phyloP scores from a whole-genome alignment of 2,329 filamentous ascomycete species.

The Fusarium napiforme region DNA sequence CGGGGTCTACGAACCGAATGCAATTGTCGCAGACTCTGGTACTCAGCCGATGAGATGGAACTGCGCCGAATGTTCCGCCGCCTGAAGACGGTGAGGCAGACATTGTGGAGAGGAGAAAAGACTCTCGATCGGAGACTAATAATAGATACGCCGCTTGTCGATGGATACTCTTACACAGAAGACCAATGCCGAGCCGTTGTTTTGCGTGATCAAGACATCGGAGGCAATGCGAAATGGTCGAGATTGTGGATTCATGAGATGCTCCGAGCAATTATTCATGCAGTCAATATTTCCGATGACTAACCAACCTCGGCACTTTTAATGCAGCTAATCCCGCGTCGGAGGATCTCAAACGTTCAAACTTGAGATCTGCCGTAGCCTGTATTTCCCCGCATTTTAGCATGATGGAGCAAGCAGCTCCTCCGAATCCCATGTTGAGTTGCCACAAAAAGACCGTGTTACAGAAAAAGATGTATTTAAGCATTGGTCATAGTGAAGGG shows the following conservation, averaged over 20 bases:
- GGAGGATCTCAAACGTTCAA: background rate
- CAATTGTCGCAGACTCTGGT: background rate
- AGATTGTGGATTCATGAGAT: background rate
- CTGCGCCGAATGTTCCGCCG: background rate
- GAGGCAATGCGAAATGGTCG: background rate
- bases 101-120: background rate
- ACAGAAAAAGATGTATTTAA: background rate
- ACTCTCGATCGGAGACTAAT: background rate
- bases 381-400: background rate
- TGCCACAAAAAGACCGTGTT: rapidly evolving
- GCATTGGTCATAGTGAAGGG: background rate
- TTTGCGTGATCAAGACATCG: background rate
- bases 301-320: background rate
- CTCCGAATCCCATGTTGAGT: background rate
- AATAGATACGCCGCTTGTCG: background rate
- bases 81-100: background rate
- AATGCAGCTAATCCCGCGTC: background rate
- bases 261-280: background rate
- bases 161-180: too few relatives aligned
- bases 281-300: background rate
- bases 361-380: background rate
- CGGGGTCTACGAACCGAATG: background rate
- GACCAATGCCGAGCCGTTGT: background rate
- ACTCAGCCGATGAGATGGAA: background rate
- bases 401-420: background rate